Evolutionary conservation across 176 grass and related monocot species (phyloP).

Genomic region (Oryza glumipatula): DNA sequence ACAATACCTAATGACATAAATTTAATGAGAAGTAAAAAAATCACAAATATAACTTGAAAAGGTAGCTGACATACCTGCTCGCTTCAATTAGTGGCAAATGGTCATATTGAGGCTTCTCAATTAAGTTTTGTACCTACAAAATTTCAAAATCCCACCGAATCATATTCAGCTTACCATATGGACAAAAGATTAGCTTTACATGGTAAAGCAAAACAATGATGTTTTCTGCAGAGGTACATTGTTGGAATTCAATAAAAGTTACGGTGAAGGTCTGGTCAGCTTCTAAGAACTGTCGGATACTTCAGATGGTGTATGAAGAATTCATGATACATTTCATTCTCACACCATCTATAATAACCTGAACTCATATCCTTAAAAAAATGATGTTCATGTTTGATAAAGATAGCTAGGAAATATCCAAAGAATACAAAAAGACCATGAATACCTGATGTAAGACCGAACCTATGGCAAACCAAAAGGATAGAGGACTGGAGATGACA

Average conservation of each 20-base stretch:
- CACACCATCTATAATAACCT: neutral
- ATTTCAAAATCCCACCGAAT: conserved; percentile 1
- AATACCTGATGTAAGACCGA: neutral
- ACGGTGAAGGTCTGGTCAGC: conserved; percentile 3
- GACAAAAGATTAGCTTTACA: conserved; percentile 9
- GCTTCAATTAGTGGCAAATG: conserved; percentile 95
- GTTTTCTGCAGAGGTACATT: neutral
- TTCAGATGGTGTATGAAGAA: neutral
- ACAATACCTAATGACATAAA: neutral
- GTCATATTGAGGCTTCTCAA: conserved; percentile 97
- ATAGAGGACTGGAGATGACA: neutral
- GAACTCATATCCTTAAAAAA: neutral
- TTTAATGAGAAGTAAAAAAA: conserved; percentile 16
- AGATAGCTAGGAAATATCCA: neutral
- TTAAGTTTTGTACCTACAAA: conserved; percentile 88
- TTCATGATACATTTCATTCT: neutral
- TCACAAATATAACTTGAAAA: conserved; percentile 22
- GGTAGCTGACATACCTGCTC: conserved; percentile 73
- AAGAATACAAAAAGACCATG: neutral
- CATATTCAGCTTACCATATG: conserved; percentile 1
- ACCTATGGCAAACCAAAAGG: neutral
- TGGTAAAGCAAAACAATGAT: neutral
- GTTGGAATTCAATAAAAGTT: neutral
- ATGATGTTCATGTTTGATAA: conserved; percentile 1
- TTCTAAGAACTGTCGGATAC: neutral